These are phyloP conservation scores for Saitozyma podzolica DNA, from an alignment of 768 basidiomycete genomes.

Conservation along the genomic window DNA sequence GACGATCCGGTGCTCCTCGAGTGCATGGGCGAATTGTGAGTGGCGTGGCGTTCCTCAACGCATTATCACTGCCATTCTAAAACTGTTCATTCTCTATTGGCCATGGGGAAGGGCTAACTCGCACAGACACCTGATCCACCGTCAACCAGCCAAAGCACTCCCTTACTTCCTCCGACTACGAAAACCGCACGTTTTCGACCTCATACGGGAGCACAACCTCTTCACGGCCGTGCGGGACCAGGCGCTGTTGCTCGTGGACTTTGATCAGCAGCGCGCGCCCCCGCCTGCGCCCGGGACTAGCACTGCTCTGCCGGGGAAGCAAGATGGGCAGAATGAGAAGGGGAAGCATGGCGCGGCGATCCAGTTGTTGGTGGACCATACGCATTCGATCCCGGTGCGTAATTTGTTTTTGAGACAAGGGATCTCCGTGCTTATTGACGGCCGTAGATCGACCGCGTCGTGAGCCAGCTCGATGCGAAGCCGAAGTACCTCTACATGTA, in stretches of 20 bases:
- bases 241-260: conserved; percentile 86
- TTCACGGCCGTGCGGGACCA: conserved; percentile 95
- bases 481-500: conserved; percentile 88
- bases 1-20: conserved; percentile 78
- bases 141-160: conserved; percentile 91
- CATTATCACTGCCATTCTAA: neutral
- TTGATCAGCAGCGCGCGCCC: conserved; percentile 74
- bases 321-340: conserved; percentile 22
- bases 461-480: conserved; percentile 74
- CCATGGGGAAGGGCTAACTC: conserved; percentile 3
- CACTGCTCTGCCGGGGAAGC: conserved; percentile 3
- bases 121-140: conserved; percentile 74
- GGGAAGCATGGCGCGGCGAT: conserved; percentile 71
- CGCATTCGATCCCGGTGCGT: conserved; percentile 90
- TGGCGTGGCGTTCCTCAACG: neutral
- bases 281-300: conserved; percentile 12
- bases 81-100: neutral
- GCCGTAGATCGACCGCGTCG: conserved; percentile 84
- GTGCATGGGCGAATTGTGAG: conserved; percentile 84
- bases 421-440: no score
- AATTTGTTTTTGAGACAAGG: no score
- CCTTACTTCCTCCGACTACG: conserved; percentile 85
- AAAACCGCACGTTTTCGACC: conserved; percentile 84
- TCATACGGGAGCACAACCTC: conserved; percentile 88
- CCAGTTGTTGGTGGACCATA: conserved; percentile 82